Base-by-base conservation (phyloP, 805 yeast species). In the Zygotorulaspora chibaensis region DNA sequence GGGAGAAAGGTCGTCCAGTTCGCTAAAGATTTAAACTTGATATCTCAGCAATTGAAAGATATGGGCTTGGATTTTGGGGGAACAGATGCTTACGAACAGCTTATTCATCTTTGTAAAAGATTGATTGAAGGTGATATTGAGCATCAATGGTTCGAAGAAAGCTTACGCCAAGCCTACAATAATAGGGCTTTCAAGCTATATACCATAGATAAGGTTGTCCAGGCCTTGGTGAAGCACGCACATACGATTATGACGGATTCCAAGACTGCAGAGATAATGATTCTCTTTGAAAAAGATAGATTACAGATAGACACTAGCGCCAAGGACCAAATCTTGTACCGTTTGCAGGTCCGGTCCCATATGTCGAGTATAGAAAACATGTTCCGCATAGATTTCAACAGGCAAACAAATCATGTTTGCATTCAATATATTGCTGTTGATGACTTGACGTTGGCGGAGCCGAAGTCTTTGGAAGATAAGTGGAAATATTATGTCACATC, bases 401-500 rank as follows among this genome's bases (percentile, higher is more conserved):
- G 77, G 46, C 52, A 62, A 1, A 69, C 68, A 2, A 71, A 71
- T 37, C 68, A 72, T 40, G 83, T 85, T 12, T 76, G 77, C 44
- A 81, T 95, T 52, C 91, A 88, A 58, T 88, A 84, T 66, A 81
- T 93, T 45, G 90, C 91, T 8, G 72, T 87, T 36, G 96, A 88
- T 59, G 98, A 91, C 61, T 70, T 90, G 56, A 90, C 98, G 0
- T 75, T 90, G 59, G 83, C 83, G 47, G 87, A 86, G 52, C 73
- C 76, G 9, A 72, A 74, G 55, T 76, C 81, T 17, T 79, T 81
- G 2, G 91, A 86, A 56, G 95, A 87, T 53, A 79, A 79, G 58
- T 93, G 96, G 85, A 90, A 88, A 62, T 91, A 93, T 69, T 93
- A 93, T 62, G 76, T 93, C 41, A 91, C 98, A 0, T 86, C 95